Conservation (phyloP, 2,329 filamentous ascomycete genomes). For the Fusarium decemcellulare region DNA sequence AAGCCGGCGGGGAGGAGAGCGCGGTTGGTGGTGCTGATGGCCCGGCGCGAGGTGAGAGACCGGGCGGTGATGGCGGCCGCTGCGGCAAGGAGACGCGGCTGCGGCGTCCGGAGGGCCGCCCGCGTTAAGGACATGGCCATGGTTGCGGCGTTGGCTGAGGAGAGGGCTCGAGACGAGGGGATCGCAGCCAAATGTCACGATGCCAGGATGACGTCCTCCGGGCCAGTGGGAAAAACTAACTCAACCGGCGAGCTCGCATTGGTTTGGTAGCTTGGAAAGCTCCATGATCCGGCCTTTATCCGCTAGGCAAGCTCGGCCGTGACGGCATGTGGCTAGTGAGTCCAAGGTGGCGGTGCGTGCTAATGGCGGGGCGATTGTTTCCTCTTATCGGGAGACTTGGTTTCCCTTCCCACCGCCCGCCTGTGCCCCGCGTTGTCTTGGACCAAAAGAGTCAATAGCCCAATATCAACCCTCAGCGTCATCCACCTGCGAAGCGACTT, state of each 20-base stretch:
- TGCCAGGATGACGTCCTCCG: slow-evolving; percentile 43
- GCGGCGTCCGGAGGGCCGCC: slow-evolving; percentile 47
- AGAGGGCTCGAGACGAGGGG: slow-evolving; percentile 20
- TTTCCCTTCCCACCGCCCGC: slow-evolving; percentile 34
- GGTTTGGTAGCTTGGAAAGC: slow-evolving; percentile 16
- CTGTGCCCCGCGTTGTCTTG: slow-evolving; percentile 39
- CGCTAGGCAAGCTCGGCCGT: slow-evolving; percentile 7
- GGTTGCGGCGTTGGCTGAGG: slow-evolving; percentile 19
- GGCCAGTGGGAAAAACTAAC: slow-evolving; percentile 41
- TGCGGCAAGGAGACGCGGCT: slow-evolving; percentile 40
- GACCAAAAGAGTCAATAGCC: slow-evolving; percentile 28
- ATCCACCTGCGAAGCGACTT: slow-evolving; percentile 17
- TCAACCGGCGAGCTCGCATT: slow-evolving; percentile 26
- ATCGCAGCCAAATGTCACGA: slow-evolving; percentile 30
- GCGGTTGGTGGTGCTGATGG: slow-evolving; percentile 51
- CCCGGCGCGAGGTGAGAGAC: slow-evolving; percentile 41
- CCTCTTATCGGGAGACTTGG: slow-evolving; percentile 18
- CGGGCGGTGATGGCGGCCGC: slow-evolving; percentile 31
- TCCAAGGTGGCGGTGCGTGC: neutral
- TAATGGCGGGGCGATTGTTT: slow-evolving; percentile 28
- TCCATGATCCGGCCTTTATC: slow-evolving; percentile 26
- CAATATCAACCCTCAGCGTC: slow-evolving; percentile 38
- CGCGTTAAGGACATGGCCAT: slow-evolving; percentile 51
- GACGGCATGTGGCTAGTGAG: neutral
- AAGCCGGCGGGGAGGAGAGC: slow-evolving; percentile 53